A percentile compares a stretch with the other conserved stretches of the same genome.
Evolutionary conservation across 176 grass and related monocot genomes (phyloP).

Genomic region (Musa troglodytarum): DNA sequence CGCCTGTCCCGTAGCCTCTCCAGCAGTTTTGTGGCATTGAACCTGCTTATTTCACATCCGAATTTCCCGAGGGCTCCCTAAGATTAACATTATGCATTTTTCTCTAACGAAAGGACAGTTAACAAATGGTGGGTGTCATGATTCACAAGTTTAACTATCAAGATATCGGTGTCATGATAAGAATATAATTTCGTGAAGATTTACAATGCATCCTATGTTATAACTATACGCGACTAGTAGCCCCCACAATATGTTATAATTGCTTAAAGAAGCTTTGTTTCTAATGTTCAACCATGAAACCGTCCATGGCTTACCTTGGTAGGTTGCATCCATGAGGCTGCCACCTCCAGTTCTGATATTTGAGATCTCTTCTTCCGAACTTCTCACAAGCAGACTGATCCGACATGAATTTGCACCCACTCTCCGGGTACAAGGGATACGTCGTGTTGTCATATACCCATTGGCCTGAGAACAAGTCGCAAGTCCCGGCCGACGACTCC

Average conservation of each 20-base stretch:
- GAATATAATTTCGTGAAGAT: background rate
- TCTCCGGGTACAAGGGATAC: slow-evolving; percentile 62
- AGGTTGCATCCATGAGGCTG: slow-evolving; percentile 60
- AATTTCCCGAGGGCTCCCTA: background rate
- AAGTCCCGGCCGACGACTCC: slow-evolving; percentile 4
- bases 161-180: background rate
- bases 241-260: too few relatives aligned
- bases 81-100: background rate
- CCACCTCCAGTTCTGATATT: slow-evolving; percentile 66
- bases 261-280: too few relatives aligned
- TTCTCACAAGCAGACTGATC: slow-evolving; percentile 60
- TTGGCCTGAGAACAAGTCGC: slow-evolving; percentile 49
- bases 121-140: too few relatives aligned
- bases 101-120: too few relatives aligned
- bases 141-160: background rate
- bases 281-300: background rate
- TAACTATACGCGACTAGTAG: too few relatives aligned
- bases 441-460: slow-evolving; percentile 58
- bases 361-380: slow-evolving; percentile 57
- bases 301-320: slow-evolving; percentile 37
- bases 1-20: slow-evolving; percentile 43
- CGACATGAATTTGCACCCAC: slow-evolving; percentile 67
- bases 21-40: slow-evolving; percentile 48
- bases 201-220: too few relatives aligned
- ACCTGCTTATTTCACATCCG: slow-evolving; percentile 18